Evolutionary conservation across 495 filamentous ascomycete species (phyloP).

Genomic region (Talaromyces borbonicus): DNA sequence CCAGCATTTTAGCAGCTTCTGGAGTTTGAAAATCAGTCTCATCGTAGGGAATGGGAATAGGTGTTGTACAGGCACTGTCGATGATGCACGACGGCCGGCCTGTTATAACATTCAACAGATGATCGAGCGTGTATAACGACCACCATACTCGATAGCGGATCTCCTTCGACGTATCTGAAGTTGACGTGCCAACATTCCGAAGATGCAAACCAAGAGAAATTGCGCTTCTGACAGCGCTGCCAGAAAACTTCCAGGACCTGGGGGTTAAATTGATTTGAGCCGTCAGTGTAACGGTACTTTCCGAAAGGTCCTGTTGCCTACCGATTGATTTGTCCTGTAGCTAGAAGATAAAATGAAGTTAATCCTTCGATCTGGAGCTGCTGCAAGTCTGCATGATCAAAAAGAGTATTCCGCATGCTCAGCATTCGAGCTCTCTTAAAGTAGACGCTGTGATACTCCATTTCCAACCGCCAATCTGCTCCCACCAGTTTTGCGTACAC

Average conservation of each 20-base stretch:
- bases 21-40: conserved; percentile 36
- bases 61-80: conserved; percentile 43
- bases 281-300: not conserved
- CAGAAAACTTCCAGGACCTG: conserved; percentile 53
- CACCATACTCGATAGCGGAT: conserved; percentile 52
- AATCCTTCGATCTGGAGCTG: conserved; percentile 50
- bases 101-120: conserved; percentile 46
- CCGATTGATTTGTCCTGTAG: conserved; percentile 51
- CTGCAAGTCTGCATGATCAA: conserved; percentile 45
- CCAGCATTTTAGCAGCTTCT: conserved; percentile 24
- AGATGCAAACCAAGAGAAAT: conserved; percentile 53
- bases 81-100: conserved; percentile 49
- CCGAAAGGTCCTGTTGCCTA: conserved; percentile 18
- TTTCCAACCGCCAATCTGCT: conserved; percentile 33
- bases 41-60: conserved; percentile 44
- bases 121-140: conserved; percentile 48
- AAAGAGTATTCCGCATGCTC: conserved; percentile 38
- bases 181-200: conserved; percentile 38
- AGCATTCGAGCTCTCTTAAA: conserved; percentile 45
- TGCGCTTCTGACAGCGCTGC: conserved; percentile 46
- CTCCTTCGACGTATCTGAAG: conserved; percentile 43
- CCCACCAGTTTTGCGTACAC: conserved; percentile 38
- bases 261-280: not conserved
- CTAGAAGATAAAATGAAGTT: conserved; percentile 48
- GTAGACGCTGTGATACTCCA: conserved; percentile 44